Base-by-base conservation (phyloP, 768 basidiomycete species). In the Strobilomyces dryophilus region DNA sequence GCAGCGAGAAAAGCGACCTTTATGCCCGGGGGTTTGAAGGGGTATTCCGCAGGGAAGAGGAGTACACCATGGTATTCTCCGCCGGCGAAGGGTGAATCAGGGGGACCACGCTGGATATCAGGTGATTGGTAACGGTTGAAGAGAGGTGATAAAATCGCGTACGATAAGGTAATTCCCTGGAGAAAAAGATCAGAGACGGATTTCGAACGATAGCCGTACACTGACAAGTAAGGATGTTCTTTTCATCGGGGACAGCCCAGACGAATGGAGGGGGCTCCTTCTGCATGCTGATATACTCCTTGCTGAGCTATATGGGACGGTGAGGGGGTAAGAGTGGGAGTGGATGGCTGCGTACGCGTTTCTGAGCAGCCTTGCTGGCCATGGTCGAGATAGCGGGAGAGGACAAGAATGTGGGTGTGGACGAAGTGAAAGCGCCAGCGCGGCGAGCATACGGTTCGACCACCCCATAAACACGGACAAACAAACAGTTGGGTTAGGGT, bases 151-250 rank as follows among this genome's bases (percentile, higher is more conserved):
- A 44, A 60, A 60, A 52, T 55, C 52, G 61, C 82, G 64, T 70
- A 95, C 94, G 68, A 97, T 90, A 69, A 97, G 84, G 72, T 83
- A 98, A 71, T 97, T 92, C 94, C 94, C 94, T 97, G 61, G 31
- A 26, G 44, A n/a, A 51, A 24, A 39, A 20, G 32, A 55, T 70
- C 18, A 54, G 46, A 46, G 7, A 36, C 11, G 24, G 5, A 20
- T 52, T 56, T 52, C 45, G 48, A 49, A 27, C 46, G 54, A 48
- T 18, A 29, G 18, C 26, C 45, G 31, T 5, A 45, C 17, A 78
- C 93, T 72, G 68, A 97, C 94, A 98, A 51, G 82, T 93, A 47
- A 98, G 71, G 62, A 98, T 95, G 70, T 98, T 95, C 84, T 94
- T 94, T 80, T 98, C 95, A 63, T 97, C 94, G 14, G 95, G 95